Evolutionary conservation across 2,329 filamentous ascomycete genomes (phyloP).

Genomic region (Hypoxylon sp.): DNA sequence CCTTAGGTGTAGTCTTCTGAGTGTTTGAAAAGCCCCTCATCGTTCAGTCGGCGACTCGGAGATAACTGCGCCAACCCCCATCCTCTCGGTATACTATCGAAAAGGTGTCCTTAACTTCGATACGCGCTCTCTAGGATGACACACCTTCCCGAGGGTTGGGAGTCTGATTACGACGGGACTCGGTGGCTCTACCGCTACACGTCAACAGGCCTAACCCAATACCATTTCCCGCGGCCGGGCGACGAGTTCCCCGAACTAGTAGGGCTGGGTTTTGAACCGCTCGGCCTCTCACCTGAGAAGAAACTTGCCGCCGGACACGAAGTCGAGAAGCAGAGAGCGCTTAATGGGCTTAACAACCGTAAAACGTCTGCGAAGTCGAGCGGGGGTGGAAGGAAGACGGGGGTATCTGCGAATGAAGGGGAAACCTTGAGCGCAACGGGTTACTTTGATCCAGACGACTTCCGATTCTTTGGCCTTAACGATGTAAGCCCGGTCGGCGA

Average conservation of each 20-base stretch:
- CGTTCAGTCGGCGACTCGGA: background rate
- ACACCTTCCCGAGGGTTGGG: slow-evolving; percentile 66
- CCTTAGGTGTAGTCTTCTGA: too few species aligned
- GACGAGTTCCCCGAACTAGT: slow-evolving; percentile 70
- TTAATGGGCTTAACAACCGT: slow-evolving; percentile 15
- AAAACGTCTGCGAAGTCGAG: slow-evolving; percentile 41
- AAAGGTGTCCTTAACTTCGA: background rate
- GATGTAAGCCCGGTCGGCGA: slow-evolving; percentile 60
- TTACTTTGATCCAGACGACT: slow-evolving; percentile 65
- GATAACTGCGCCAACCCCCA: background rate
- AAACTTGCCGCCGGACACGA: slow-evolving; percentile 65
- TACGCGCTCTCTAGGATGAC: slow-evolving; percentile 48
- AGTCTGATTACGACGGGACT: slow-evolving; percentile 67
- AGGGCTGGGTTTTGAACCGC: slow-evolving; percentile 53
- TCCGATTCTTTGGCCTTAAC: slow-evolving; percentile 65
- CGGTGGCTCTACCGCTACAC: slow-evolving; percentile 71
- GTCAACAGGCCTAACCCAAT: slow-evolving; percentile 66
- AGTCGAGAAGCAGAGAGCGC: slow-evolving; percentile 54
- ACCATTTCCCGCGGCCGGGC: slow-evolving; percentile 67
- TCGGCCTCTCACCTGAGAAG: slow-evolving; percentile 64
- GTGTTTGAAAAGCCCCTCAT: background rate
- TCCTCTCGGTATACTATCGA: background rate
- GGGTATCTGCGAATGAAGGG: slow-evolving; percentile 42
- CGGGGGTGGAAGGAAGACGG: slow-evolving; percentile 38
- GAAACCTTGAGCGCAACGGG: slow-evolving; percentile 52